Percentiles rank a stretch among this genome's conserved stretches.
These are phyloP conservation scores for Gremmenia infestans DNA, from an alignment of 2,329 filamentous ascomycete species.

Conservation along the genomic window DNA sequence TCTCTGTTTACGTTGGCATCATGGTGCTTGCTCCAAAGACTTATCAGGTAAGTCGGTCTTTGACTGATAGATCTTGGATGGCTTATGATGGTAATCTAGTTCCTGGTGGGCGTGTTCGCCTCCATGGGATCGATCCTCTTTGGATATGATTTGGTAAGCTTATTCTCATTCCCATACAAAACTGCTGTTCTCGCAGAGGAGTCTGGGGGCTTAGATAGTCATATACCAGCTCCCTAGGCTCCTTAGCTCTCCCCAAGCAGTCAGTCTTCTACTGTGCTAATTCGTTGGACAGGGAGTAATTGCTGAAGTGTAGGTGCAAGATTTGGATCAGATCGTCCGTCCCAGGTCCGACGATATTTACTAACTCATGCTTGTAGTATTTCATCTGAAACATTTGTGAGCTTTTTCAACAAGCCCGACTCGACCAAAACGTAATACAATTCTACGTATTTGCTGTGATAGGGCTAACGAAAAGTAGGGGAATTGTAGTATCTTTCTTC, in stretches of 20 bases:
- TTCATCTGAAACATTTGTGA: slow-evolving; percentile 41
- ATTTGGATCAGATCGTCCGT: neutral
- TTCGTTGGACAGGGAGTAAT: slow-evolving; percentile 37
- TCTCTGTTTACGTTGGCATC: slow-evolving; percentile 1
- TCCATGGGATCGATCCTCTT: slow-evolving; percentile 51
- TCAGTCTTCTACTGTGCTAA: no score
- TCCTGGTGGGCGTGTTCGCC: slow-evolving; percentile 42
- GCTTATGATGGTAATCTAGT: slow-evolving; percentile 18
- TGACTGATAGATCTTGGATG: neutral
- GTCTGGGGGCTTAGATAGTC: no score
- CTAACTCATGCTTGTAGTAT: slow-evolving; percentile 31
- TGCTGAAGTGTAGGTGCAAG: slow-evolving; percentile 26
- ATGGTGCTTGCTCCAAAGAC: slow-evolving; percentile 32
- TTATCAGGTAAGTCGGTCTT: slow-evolving; percentile 25
- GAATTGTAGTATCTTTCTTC: slow-evolving; percentile 72
- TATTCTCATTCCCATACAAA: no score
- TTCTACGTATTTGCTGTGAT: neutral
- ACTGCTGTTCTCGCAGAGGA: no score
- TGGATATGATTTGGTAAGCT: slow-evolving; percentile 44
- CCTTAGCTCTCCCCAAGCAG: no score
- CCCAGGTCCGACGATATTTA: neutral
- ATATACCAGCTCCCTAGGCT: no score
- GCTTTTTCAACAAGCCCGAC: slow-evolving; percentile 34
- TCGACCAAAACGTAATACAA: slow-evolving; percentile 25
- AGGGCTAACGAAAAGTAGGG: slow-evolving; percentile 39